Conservation (phyloP, 352 stramenopile genomes). For the Globisporangium polare region DNA sequence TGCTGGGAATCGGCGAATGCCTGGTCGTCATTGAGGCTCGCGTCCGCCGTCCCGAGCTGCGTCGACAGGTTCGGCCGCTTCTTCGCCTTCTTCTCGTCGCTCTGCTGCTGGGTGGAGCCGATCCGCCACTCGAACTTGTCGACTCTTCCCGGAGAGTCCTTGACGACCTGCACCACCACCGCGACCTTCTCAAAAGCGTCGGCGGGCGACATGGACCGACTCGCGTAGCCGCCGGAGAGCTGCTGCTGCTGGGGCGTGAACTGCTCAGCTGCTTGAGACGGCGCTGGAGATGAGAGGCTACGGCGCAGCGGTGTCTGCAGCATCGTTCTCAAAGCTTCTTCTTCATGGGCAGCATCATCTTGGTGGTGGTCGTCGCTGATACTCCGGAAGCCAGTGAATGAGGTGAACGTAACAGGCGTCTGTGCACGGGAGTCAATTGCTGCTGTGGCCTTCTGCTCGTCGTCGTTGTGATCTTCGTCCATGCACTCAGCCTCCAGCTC, state of each 20-base stretch:
- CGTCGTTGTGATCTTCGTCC: conserved; percentile 3
- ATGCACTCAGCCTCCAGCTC: conserved; percentile 6
- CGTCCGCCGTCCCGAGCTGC: conserved; percentile 5
- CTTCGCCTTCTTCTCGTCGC: not conserved
- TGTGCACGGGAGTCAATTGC: conserved; percentile 2
- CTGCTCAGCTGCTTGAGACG: conserved; percentile 19
- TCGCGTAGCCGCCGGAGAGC: conserved; percentile 15
- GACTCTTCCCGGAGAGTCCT: conserved; percentile 49
- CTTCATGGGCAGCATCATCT: not conserved
- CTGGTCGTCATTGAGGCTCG: not conserved
- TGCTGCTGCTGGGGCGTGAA: conserved; percentile 16
- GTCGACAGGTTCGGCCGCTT: conserved; percentile 5
- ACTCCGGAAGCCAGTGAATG: conserved; percentile 11
- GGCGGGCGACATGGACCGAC: conserved; percentile 47
- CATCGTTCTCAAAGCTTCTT: not conserved
- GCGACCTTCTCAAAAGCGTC: conserved; percentile 61
- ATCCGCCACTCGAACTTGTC: conserved; percentile 63
- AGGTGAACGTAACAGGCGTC: conserved; percentile 10
- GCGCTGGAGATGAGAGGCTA: conserved; percentile 21
- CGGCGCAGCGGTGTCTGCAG: conserved; percentile 44
- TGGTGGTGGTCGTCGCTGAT: conserved; percentile 18
- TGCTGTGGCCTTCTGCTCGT: not conserved
- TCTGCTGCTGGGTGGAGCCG: conserved; percentile 1
- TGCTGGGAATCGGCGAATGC: not conserved
- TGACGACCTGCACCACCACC: conserved; percentile 32